Percentiles rank a stretch among this genome's conserved stretches.
Evolutionary conservation across 2,329 filamentous ascomycete genomes (phyloP).

Genomic region (Scleromitrula shiraiana): DNA sequence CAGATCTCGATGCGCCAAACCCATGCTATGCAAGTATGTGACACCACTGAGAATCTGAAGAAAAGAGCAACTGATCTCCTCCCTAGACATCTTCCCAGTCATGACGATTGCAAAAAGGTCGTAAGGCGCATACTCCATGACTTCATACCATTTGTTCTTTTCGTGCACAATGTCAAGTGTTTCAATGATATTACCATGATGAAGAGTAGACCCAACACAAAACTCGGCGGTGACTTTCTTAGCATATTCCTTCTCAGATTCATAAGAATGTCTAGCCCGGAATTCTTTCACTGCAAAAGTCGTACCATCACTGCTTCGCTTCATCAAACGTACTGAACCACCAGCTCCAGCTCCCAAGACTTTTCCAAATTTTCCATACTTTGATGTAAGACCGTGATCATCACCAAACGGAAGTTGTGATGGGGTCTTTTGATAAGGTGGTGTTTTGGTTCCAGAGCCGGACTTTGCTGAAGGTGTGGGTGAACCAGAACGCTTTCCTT

Average conservation of each 20-base stretch:
- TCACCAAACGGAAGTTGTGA: slow-evolving; percentile 82
- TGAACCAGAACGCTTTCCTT: slow-evolving; percentile 57
- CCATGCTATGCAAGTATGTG: slow-evolving; percentile 90
- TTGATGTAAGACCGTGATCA: slow-evolving; percentile 81
- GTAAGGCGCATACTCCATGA: slow-evolving; percentile 97
- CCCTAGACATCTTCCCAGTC: slow-evolving; percentile 92
- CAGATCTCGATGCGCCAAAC: slow-evolving; percentile 85
- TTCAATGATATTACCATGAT: slow-evolving; percentile 97
- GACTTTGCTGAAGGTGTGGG: slow-evolving; percentile 46
- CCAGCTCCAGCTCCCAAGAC: slow-evolving; percentile 90
- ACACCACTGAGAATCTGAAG: slow-evolving; percentile 93
- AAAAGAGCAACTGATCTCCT: slow-evolving; percentile 86
- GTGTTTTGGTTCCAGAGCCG: slow-evolving; percentile 39
- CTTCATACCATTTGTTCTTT: slow-evolving; percentile 90
- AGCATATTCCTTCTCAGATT: slow-evolving; percentile 89
- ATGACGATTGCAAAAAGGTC: slow-evolving; percentile 98
- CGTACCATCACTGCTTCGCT: slow-evolving; percentile 81
- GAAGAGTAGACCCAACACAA: slow-evolving; percentile 91
- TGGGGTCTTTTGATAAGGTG: slow-evolving; percentile 38
- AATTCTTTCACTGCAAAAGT: slow-evolving; percentile 99
- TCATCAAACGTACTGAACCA: slow-evolving; percentile 90
- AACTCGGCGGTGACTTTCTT: slow-evolving; percentile 99
- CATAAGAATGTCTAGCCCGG: slow-evolving; percentile 81
- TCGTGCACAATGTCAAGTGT: slow-evolving; percentile 95
- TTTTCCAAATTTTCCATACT: slow-evolving; percentile 93